Evolutionary conservation across 352 stramenopile genomes (phyloP), one percentile per base, ranked within the genome.

Genomic region (Proteromonas lacertae): DNA sequence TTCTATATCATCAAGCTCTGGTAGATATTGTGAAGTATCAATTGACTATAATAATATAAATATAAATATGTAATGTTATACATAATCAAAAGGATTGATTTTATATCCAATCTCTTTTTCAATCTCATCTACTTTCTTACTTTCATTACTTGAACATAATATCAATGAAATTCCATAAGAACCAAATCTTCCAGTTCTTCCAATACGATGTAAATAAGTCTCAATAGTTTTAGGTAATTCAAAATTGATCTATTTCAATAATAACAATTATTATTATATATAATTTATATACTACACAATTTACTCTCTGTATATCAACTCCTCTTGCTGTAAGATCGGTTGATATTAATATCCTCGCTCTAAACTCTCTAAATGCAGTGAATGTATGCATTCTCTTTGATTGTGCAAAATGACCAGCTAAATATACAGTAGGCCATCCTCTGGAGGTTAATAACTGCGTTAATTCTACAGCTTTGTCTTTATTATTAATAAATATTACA

Each of bases 161-260:
- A n/a, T n/a, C n/a, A n/a, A n/a, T n/a, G n/a, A n/a, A n/a, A n/a
- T n/a, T n/a, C 86, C 88, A 33, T 95, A 61, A 53, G 96, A 83
- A 13, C 88, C 88, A 47, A 93, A 97, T 22, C 88, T 69, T 35
- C 86, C 88, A 9, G 80, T 93, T 34, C 88, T 65, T 45, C 88
- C 88, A 44, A 97, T 96, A 33, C 88, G 75, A 53, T 99, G 88
- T 32, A 99, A 59, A 43, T 98, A 99, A 16, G 83, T 98, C 56
- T 99, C 84, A 13, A 23, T 12, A 12, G 41, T 95, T 57, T 94
- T 93, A 9, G 88, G 88, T 52, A 99, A 97, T 59, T 99, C 88
- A 53, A 96, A 99, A 60, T 98, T 97, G 59, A 99, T 96, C 25
- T n/a, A n/a, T n/a, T n/a, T n/a, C n/a, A n/a, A n/a, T n/a, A n/a